Evolutionary conservation across 129 eudicot genomes (phyloP).

Genomic region (sunflower (Helianthus annuus)): DNA sequence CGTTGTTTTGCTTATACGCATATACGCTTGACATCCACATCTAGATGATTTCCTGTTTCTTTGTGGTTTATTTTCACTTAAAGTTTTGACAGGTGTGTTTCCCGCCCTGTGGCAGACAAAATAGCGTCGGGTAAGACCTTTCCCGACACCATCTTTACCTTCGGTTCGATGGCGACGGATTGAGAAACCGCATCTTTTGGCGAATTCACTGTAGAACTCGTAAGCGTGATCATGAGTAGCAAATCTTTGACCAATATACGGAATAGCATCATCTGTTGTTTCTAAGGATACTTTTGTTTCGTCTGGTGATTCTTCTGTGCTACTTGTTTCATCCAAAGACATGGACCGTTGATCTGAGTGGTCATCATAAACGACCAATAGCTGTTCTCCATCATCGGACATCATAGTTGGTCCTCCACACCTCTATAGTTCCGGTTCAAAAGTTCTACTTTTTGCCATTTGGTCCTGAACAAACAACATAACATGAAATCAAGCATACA

Average conservation of each 20-base stretch:
- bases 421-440: conserved; percentile 17
- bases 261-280: conserved; percentile 54
- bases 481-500: no score
- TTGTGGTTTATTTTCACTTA: conserved; percentile 80
- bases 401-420: conserved; percentile 37
- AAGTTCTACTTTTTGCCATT: conserved; percentile 21
- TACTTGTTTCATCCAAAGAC: conserved; percentile 86
- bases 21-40: conserved; percentile 94
- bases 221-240: conserved; percentile 84
- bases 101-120: conserved; percentile 99
- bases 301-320: conserved; percentile 93
- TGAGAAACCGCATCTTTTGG: conserved; percentile 85
- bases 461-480: conserved; percentile 29
- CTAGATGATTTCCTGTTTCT: conserved; percentile 91
- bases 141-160: conserved; percentile 98
- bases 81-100: conserved; percentile 74
- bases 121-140: conserved; percentile 96
- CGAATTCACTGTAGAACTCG: conserved; percentile 93
- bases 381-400: conserved; percentile 76
- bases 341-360: conserved; percentile 90
- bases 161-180: conserved; percentile 98
- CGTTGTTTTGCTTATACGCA: conserved; percentile 90
- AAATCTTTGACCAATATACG: conserved; percentile 92
- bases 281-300: conserved; percentile 69
- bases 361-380: conserved; percentile 75